Evolutionary conservation across 148 eudicot species (phyloP).

Genomic region (Persicaria maculosa): DNA sequence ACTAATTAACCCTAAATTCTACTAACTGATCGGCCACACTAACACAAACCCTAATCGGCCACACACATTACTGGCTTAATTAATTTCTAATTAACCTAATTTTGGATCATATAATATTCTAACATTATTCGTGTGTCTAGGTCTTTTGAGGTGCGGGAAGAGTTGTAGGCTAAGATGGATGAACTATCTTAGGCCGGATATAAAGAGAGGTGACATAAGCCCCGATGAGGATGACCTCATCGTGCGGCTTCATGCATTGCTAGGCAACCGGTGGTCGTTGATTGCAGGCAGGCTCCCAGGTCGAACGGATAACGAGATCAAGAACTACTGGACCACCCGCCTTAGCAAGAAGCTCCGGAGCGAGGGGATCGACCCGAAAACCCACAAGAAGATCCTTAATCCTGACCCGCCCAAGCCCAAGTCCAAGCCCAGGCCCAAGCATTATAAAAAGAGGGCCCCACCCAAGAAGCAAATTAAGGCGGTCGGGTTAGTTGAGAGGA

Average conservation of each 20-base stretch:
- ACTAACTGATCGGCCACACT: too few species aligned
- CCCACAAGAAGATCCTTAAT: background rate
- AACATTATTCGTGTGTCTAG: constrained; percentile 12
- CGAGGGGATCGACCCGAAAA: background rate
- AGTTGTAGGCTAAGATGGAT: constrained; percentile 62
- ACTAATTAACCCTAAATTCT: too few species aligned
- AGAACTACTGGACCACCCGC: constrained; percentile 68
- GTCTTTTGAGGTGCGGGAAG: constrained; percentile 59
- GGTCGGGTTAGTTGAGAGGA: constrained; percentile 3
- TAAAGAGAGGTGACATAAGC: constrained; percentile 58
- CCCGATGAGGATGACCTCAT: constrained; percentile 62
- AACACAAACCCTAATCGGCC: too few species aligned
- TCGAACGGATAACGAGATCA: constrained; percentile 66
- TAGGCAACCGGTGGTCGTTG: constrained; percentile 63
- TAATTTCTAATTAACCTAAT: too few species aligned
- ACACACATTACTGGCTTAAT: too few species aligned
- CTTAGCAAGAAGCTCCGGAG: constrained; percentile 19
- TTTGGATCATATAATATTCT: too few species aligned
- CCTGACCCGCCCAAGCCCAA: background rate
- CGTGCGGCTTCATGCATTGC: constrained; percentile 43
- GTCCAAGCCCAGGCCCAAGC: background rate
- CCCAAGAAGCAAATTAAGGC: background rate
- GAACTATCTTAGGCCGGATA: constrained; percentile 64
- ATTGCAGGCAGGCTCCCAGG: constrained; percentile 63
- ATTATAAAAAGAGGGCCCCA: background rate